Evolutionary conservation across 148 eudicot genomes (phyloP).

Genomic region (Hydrangea macrophylla): DNA sequence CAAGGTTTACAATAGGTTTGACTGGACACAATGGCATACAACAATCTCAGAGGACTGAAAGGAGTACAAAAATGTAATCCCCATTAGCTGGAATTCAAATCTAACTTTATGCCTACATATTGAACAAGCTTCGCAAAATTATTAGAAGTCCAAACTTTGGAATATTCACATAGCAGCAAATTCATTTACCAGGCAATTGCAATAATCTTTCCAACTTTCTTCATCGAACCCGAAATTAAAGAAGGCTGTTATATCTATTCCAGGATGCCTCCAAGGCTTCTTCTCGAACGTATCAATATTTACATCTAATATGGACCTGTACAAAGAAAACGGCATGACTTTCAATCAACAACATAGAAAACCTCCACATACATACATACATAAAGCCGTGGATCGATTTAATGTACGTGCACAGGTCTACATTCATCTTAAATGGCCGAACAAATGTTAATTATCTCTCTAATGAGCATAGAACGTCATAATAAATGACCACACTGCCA

Average conservation of each 20-base stretch:
- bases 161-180: background rate
- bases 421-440: background rate
- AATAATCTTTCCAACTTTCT: constrained; percentile 35
- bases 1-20: background rate
- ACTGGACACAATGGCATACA: background rate
- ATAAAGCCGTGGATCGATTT: too few relatives aligned
- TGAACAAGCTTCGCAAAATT: background rate
- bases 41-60: background rate
- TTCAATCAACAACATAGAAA: background rate
- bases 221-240: constrained; percentile 44
- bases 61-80: background rate
- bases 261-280: constrained; percentile 34
- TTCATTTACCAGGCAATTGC: constrained; percentile 31
- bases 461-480: background rate
- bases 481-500: background rate
- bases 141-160: background rate
- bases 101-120: background rate
- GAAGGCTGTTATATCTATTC: constrained; percentile 31
- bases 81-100: background rate
- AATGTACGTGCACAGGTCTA: too few relatives aligned
- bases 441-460: background rate
- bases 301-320: constrained; percentile 38
- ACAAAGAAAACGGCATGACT: background rate
- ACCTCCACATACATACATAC: too few relatives aligned
- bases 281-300: constrained; percentile 23